These are phyloP conservation scores for Fusarium chaquense DNA, from an alignment of 2,329 filamentous ascomycete species.

Conservation along the genomic window DNA sequence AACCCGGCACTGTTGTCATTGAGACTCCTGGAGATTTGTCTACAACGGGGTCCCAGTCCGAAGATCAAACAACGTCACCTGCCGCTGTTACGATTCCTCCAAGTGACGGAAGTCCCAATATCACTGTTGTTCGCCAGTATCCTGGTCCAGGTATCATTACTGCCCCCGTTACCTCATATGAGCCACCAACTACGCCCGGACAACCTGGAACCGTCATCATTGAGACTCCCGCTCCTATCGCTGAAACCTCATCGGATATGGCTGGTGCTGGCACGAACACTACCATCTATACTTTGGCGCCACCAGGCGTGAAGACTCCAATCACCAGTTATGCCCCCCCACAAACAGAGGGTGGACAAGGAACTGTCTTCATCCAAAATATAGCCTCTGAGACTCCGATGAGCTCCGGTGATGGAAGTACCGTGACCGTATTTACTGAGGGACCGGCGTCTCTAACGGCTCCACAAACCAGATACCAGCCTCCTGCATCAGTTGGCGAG, in stretches of 20 bases:
- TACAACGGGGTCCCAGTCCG: background rate
- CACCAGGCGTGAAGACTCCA: slow-evolving; percentile 5
- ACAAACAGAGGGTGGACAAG: slow-evolving; percentile 15
- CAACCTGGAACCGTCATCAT: slow-evolving; percentile 30
- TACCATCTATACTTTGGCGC: slow-evolving; percentile 29
- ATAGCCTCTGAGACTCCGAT: slow-evolving; percentile 6
- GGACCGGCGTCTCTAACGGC: slow-evolving; percentile 16
- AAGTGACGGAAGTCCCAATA: slow-evolving; percentile 19
- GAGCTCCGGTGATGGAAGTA: slow-evolving; percentile 2
- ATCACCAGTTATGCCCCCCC: slow-evolving; percentile 28
- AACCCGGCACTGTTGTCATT: slow-evolving; percentile 6
- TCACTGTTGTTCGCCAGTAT: slow-evolving; percentile 26
- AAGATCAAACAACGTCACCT: slow-evolving; percentile 1
- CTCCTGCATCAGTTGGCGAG: slow-evolving; percentile 6
- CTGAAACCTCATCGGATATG: too few relatives aligned
- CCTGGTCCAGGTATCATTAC: slow-evolving; percentile 26
- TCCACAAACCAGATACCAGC: slow-evolving; percentile 22
- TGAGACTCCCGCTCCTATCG: slow-evolving; percentile 20
- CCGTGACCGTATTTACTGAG: slow-evolving; percentile 22
- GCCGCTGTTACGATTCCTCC: slow-evolving; percentile 24
- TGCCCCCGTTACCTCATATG: slow-evolving; percentile 21
- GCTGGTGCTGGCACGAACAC: slow-evolving; percentile 10
- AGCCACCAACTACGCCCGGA: slow-evolving; percentile 21
- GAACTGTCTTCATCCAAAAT: slow-evolving; percentile 29
- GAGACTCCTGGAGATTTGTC: slow-evolving; percentile 6